phyloP scores from a whole-genome alignment of 768 basidiomycete species.

The Panaeolus cyanescens region DNA sequence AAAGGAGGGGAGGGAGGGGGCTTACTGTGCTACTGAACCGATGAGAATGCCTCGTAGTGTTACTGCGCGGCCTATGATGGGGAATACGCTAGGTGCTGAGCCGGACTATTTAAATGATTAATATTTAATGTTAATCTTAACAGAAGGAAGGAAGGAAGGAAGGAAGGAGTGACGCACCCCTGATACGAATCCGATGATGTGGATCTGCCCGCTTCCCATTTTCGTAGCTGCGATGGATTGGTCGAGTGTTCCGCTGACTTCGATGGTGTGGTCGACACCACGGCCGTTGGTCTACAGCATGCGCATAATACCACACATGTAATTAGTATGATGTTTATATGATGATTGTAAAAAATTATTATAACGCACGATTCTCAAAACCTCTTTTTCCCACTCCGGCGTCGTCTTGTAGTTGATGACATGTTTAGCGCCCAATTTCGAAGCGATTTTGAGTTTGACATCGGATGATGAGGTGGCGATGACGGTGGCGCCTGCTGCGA shows the following conservation, averaged over 20 bases:
- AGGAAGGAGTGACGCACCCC: slow-evolving; percentile 25
- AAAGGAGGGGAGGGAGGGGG: background rate
- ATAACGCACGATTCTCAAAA: slow-evolving; percentile 39
- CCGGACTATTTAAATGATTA: background rate
- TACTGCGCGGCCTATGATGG: background rate
- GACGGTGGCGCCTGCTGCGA: slow-evolving; percentile 62
- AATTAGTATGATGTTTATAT: background rate
- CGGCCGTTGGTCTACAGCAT: slow-evolving; percentile 33
- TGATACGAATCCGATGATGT: slow-evolving; percentile 55
- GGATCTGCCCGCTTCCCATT: slow-evolving; percentile 41
- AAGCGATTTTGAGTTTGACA: slow-evolving; percentile 55
- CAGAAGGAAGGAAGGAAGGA: background rate
- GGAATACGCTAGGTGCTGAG: background rate
- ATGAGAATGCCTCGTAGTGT: background rate
- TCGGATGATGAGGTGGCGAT: slow-evolving; percentile 72
- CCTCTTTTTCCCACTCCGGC: slow-evolving; percentile 61
- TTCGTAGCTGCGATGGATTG: slow-evolving; percentile 39
- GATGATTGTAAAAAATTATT: background rate
- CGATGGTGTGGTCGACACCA: slow-evolving; percentile 42
- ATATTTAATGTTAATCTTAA: background rate
- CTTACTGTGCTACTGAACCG: background rate
- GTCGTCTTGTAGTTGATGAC: slow-evolving; percentile 64
- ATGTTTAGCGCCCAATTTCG: slow-evolving; percentile 53
- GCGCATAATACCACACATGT: background rate
- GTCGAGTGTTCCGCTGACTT: slow-evolving; percentile 41